Evolutionary conservation across 768 basidiomycete species (phyloP), one percentile per base, ranked within the genome.

Genomic region (Agrocybe praecox): DNA sequence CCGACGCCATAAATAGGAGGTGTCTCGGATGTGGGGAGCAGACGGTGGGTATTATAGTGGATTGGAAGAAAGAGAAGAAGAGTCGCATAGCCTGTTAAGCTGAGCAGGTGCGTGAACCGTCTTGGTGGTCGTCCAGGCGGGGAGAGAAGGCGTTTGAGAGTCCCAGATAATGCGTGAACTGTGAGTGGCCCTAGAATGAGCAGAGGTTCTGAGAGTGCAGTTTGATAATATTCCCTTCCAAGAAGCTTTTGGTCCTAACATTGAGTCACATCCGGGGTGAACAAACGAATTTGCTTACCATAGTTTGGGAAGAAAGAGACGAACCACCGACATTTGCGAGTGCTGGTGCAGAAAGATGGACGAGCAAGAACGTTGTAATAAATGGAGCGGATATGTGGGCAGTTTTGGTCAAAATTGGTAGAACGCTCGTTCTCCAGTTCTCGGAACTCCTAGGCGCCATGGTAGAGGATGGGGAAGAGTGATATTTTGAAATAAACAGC

Each of bases 211-310:
- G 83, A 82, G 50, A 87, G 78, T 0, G 73, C 54, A 0, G 88
- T 89, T 67, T 94, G 91, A 69, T 96, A 95, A 71, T 92, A 93
- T 72, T 93, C 92, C 52, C 92, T 75, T 10, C 92, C 90, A 12
- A 96, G 76, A 44, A 95, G 75, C 91, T 94, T 29, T n/a, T 23
- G 17, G 21, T 29, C 6, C 33, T 46, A 24, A 22, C 22, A n/a
- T 23, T 24, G 26, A 10, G 24, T 22, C 8, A 9, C 17, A 34
- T 10, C 18, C 36, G 40, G 4, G n/a, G n/a, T n/a, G 24, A 19
- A 29, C 6, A 23, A 33, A 44, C 5, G n/a, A n/a, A 48, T 40
- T 22, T 47, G 72, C 84, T 55, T 56, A 91, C 93, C 90, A 94
- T 87, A 46, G 84, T 81, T 65, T 84, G 84, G 4, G 90, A 92